Evolutionary conservation across 768 basidiomycete species (phyloP).

Genomic region (Ramaria rubella): DNA sequence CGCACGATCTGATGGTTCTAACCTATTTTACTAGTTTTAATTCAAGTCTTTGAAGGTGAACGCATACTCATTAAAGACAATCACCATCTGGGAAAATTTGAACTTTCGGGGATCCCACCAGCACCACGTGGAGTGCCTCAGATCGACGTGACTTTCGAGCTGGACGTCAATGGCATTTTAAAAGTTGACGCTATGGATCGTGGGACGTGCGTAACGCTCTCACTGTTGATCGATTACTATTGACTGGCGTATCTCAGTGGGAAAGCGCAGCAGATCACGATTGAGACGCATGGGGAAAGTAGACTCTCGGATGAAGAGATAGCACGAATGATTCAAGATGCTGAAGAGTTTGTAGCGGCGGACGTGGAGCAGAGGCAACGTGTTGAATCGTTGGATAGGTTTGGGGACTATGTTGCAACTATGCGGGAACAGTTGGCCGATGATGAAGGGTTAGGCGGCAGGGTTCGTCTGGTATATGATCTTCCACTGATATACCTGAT

Average conservation of each 20-base stretch:
- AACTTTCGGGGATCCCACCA: conserved; percentile 41
- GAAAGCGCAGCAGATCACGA: conserved; percentile 84
- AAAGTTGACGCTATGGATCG: conserved; percentile 51
- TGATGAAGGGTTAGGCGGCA: conserved; percentile 85
- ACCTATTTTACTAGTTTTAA: conserved; percentile 28
- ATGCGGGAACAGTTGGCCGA: conserved; percentile 85
- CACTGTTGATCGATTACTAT: not conserved
- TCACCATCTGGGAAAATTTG: conserved; percentile 46
- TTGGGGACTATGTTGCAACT: conserved; percentile 77
- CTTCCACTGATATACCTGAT: not conserved
- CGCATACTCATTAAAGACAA: conserved; percentile 47
- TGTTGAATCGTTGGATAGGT: conserved; percentile 73
- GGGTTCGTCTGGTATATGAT: conserved; percentile 34
- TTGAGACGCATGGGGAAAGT: conserved; percentile 86
- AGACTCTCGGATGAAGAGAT: conserved; percentile 86
- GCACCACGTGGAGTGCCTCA: conserved; percentile 45
- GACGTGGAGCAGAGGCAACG: conserved; percentile 73
- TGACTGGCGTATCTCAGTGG: conserved; percentile 38
- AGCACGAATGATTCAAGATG: conserved; percentile 92
- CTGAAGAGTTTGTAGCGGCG: conserved; percentile 81
- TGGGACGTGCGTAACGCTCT: conserved; percentile 60
- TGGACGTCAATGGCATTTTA: conserved; percentile 44
- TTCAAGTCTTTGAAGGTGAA: conserved; percentile 48
- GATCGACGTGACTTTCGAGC: conserved; percentile 46
- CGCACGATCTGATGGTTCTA: not conserved